Conservation (phyloP, 441 rosid species). For the Bruguiera hainesii region DNA sequence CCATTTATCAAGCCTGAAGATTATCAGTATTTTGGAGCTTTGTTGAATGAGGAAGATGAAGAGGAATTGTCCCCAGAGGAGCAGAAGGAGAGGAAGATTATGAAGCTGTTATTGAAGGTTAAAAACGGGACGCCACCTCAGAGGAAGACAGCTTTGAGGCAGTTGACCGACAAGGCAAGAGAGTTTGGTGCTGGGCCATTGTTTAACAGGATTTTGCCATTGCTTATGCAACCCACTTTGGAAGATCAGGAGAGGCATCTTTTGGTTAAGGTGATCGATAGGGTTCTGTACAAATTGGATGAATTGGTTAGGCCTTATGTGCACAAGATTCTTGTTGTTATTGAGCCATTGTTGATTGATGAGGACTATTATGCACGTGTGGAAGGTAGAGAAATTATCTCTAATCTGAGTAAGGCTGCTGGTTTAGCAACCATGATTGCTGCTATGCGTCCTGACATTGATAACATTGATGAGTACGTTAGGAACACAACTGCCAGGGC, state of each 20-base stretch:
- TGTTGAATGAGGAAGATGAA: constrained; percentile 87
- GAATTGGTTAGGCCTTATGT: constrained; percentile 94
- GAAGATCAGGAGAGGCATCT: constrained; percentile 99
- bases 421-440: constrained; percentile 99
- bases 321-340: constrained; percentile 96
- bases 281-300: constrained; percentile 87
- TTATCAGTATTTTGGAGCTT: constrained; percentile 80
- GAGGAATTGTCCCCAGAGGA: constrained; percentile 85
- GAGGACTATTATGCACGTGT: constrained; percentile 99
- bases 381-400: constrained; percentile 96
- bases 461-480: constrained; percentile 92
- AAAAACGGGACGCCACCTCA: constrained; percentile 97
- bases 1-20: constrained; percentile 98
- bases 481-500: constrained; percentile 98
- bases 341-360: constrained; percentile 94
- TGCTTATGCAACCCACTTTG: constrained; percentile 95
- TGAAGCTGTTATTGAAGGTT: constrained; percentile 89
- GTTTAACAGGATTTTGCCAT: constrained; percentile 77
- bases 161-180: constrained; percentile 94
- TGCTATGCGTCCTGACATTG: constrained; percentile 99
- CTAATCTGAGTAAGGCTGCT: constrained; percentile 96
- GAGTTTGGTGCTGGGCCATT: constrained; percentile 96
- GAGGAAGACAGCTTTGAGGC: constrained; percentile 93
- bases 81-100: constrained; percentile 95
- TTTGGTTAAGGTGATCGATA: constrained; percentile 92